Evolutionary conservation across 129 eudicot species (phyloP).

Genomic region (Logfia minima): DNA sequence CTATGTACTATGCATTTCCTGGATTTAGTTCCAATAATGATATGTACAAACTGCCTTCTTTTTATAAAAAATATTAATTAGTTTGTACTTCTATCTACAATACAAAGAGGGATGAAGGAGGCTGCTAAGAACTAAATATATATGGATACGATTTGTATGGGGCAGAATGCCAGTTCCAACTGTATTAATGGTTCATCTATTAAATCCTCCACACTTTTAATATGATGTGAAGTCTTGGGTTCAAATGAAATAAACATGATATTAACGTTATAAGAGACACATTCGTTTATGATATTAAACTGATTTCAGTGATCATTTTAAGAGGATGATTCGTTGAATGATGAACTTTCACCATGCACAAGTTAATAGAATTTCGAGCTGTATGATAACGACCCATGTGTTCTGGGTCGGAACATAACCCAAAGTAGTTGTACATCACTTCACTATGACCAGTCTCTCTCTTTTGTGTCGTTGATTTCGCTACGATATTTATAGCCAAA

Average conservation of each 20-base stretch:
- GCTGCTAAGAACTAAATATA: constrained; percentile 8
- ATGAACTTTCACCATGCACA: neutral
- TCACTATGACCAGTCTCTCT: neutral
- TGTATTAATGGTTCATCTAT: constrained; percentile 35
- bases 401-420: neutral
- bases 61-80: neutral
- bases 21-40: constrained; percentile 24
- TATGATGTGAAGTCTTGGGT: neutral
- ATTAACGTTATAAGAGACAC: neutral
- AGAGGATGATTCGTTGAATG: neutral
- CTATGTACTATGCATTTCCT: constrained; percentile 16
- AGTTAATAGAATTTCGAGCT: neutral
- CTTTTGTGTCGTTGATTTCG: constrained; percentile 4
- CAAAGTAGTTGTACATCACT: neutral
- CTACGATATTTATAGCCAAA: constrained; percentile 26
- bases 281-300: neutral
- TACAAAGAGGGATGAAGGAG: constrained; percentile 17
- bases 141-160: constrained; percentile 30
- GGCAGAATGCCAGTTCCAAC: constrained; percentile 38
- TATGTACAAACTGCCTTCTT: constrained; percentile 16
- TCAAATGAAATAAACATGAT: neutral
- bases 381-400: neutral
- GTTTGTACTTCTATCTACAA: constrained; percentile 4
- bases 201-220: constrained; percentile 33
- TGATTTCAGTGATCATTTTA: neutral